Conservation (phyloP, 805 yeast genomes). For the Zygotorulaspora sp. region DNA sequence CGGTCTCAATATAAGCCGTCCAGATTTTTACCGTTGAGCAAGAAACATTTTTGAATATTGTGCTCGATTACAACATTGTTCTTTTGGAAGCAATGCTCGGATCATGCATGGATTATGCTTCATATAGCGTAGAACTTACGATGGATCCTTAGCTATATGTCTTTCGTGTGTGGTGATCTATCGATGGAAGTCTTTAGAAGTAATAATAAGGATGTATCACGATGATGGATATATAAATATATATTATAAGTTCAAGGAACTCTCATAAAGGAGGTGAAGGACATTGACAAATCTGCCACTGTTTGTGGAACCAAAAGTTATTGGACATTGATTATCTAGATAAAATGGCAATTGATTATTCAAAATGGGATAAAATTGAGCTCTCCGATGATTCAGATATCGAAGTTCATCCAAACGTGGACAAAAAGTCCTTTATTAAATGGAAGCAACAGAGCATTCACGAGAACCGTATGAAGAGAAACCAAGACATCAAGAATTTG, state of each 20-base stretch:
- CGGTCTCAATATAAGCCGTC: slow-evolving; percentile 83
- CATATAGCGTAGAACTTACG: not conserved
- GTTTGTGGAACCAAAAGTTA: not conserved
- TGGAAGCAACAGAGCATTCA: slow-evolving; percentile 99
- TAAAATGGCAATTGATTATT: slow-evolving; percentile 81
- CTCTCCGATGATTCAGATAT: slow-evolving; percentile 94
- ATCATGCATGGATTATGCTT: too few species aligned
- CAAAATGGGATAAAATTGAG: slow-evolving; percentile 97
- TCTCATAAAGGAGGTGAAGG: too few species aligned
- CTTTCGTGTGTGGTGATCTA: slow-evolving; percentile 8
- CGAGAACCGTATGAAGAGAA: slow-evolving; percentile 79
- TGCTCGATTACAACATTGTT: too few species aligned
- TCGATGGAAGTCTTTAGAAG: not conserved
- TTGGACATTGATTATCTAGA: slow-evolving; percentile 2
- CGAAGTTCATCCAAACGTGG: slow-evolving; percentile 98
- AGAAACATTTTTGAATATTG: too few species aligned
- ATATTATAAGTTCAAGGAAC: too few species aligned
- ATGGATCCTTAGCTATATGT: not conserved
- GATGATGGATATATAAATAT: too few species aligned
- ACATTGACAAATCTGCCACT: not conserved
- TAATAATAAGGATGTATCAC: not conserved
- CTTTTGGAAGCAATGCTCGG: too few species aligned
- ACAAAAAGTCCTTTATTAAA: slow-evolving; percentile 81
- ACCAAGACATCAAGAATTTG: slow-evolving; percentile 69
- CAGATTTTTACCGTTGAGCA: slow-evolving; percentile 86